Percentiles rank a stretch among this genome's conserved stretches.
Conservation (phyloP, 805 yeast genomes). For the Wilhelminamyces savonicus region DNA sequence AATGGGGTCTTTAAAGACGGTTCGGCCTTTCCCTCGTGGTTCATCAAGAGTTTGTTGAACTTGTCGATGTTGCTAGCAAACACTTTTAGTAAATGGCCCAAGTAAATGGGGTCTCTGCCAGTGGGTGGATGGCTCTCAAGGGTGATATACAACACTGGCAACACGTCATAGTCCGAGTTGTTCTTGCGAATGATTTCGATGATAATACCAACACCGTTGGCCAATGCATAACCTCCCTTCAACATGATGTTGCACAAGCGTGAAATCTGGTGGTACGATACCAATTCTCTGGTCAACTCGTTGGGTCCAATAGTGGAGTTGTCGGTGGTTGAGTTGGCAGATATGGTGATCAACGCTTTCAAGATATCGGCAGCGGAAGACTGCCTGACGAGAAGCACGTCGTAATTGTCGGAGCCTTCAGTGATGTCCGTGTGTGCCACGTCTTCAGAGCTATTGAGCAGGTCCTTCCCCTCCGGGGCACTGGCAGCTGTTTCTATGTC, state of each 20-base stretch:
- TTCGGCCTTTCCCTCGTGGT: conserved; percentile 7
- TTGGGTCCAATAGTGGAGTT: conserved; percentile 42
- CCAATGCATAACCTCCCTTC: conserved; percentile 40
- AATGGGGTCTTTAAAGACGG: conserved; percentile 16
- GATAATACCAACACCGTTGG: conserved; percentile 44
- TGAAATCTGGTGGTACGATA: conserved; percentile 29
- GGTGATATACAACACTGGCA: conserved; percentile 39
- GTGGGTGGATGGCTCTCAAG: conserved; percentile 42
- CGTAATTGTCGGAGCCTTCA: conserved; percentile 10
- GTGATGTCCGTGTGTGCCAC: no score
- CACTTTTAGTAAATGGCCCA: conserved; percentile 37
- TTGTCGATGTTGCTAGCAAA: conserved; percentile 32
- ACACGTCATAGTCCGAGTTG: conserved; percentile 40
- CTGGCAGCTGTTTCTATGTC: no score
- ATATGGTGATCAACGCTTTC: conserved; percentile 40
- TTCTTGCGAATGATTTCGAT: conserved; percentile 41
- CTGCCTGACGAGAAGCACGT: conserved; percentile 23
- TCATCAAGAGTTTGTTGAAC: conserved; percentile 29
- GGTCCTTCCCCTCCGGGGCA: no score
- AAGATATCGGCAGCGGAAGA: conserved; percentile 40
- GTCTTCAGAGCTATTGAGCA: no score
- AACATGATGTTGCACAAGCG: conserved; percentile 34
- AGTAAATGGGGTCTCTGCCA: conserved; percentile 41
- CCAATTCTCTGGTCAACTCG: conserved; percentile 40
- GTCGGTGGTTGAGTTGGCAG: conserved; percentile 42